phyloP scores from a whole-genome alignment of 805 yeast species.

The Lachancea sp. region DNA sequence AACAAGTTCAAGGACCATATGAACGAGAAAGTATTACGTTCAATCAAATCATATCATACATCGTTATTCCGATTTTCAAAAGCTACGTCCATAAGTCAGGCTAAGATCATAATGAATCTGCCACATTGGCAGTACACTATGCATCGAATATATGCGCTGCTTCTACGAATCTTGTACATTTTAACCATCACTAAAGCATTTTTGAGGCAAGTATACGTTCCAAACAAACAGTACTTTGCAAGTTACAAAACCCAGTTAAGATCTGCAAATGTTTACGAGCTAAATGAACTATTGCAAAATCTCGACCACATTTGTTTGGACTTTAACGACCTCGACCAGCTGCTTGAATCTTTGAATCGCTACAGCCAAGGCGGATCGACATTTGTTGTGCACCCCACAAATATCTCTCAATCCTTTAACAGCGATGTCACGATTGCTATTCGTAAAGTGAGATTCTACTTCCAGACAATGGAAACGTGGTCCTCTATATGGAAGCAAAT shows the following conservation, averaged over 20 bases:
- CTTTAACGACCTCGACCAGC: conserved; percentile 2
- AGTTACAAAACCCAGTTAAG: conserved; percentile 16
- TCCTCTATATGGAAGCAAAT: conserved; percentile 23
- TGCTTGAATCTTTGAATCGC: conserved; percentile 10
- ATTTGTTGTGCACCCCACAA: conserved; percentile 18
- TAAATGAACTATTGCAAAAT: conserved; percentile 16
- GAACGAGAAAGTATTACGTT: conserved; percentile 21
- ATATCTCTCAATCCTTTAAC: conserved; percentile 17
- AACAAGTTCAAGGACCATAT: conserved; percentile 24
- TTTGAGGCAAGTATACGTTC: conserved; percentile 25
- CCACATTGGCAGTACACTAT: conserved; percentile 38
- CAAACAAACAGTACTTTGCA: conserved; percentile 20
- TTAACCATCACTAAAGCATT: conserved; percentile 18
- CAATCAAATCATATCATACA: conserved; percentile 22
- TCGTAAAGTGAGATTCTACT: conserved; percentile 13
- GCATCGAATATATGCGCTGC: conserved; percentile 41
- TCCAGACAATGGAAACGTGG: conserved; percentile 16
- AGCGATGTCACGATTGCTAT: conserved; percentile 14
- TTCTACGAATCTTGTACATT: conserved; percentile 18
- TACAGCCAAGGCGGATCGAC: conserved; percentile 14
- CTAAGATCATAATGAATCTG: conserved; percentile 26
- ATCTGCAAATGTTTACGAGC: conserved; percentile 23
- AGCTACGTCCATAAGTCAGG: conserved; percentile 9
- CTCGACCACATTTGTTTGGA: conserved; percentile 17
- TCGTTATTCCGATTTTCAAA: conserved; percentile 25